These are phyloP conservation scores for Petunia secreta DNA, from an alignment of 257 asterid genomes.

Conservation along the genomic window DNA sequence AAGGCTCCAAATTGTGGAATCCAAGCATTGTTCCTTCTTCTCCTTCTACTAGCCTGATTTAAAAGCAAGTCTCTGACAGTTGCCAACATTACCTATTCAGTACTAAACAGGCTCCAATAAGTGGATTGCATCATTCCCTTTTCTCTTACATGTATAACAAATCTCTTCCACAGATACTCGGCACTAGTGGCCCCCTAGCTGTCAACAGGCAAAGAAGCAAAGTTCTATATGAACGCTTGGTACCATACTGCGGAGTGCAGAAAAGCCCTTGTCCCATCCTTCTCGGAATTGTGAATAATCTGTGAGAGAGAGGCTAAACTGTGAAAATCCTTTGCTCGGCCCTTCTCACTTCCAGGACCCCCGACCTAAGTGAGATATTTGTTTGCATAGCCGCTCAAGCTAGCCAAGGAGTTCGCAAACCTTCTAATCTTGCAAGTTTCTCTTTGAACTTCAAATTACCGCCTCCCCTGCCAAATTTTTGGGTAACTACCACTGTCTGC, in stretches of 20 bases:
- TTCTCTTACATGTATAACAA: not conserved
- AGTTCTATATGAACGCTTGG: not conserved
- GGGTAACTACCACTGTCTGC: no score
- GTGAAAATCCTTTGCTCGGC: slow-evolving; percentile 14
- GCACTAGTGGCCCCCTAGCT: slow-evolving; percentile 1
- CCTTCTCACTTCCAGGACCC: slow-evolving; percentile 19
- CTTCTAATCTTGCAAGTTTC: no score
- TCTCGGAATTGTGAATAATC: not conserved
- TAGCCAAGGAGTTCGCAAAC: not conserved
- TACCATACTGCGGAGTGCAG: not conserved
- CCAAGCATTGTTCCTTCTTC: not conserved
- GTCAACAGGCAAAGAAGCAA: not conserved
- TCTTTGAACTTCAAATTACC: no score
- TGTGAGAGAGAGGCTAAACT: not conserved
- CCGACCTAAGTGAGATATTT: not conserved
- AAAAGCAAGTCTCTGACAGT: slow-evolving; percentile 5
- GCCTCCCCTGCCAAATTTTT: no score
- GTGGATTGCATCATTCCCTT: not conserved
- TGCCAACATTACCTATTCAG: not conserved
- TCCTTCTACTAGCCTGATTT: not conserved
- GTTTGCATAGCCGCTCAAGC: slow-evolving; percentile 6
- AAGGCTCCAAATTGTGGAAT: not conserved
- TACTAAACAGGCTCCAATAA: slow-evolving; percentile 6
- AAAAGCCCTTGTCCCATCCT: not conserved
- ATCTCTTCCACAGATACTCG: not conserved